Evolutionary conservation across 164 flowering plant genomes (phyloP).

Genomic region (Stephania yunnanensis): DNA sequence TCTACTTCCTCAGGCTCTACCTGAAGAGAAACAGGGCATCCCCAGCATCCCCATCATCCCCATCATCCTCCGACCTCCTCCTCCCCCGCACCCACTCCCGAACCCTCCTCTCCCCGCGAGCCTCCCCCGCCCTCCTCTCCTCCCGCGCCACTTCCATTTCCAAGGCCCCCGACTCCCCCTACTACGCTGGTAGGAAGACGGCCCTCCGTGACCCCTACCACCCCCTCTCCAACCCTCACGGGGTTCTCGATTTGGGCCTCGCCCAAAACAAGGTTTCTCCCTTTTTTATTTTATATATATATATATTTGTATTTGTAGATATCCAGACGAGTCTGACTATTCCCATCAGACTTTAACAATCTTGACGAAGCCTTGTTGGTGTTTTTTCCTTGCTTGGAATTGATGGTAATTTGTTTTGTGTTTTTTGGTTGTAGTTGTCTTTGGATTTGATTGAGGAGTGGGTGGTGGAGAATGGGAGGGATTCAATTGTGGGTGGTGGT

Average conservation of each 20-base stretch:
- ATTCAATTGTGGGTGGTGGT: slow-evolving; percentile 29
- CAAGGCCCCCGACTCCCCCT: slow-evolving; percentile 41
- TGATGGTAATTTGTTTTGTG: neutral
- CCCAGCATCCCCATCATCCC: slow-evolving; percentile 16
- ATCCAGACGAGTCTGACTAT: too few relatives aligned
- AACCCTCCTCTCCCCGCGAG: slow-evolving; percentile 46
- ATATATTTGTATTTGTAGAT: too few relatives aligned
- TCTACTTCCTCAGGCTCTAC: slow-evolving; percentile 80
- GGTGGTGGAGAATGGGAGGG: slow-evolving; percentile 47
- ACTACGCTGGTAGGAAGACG: slow-evolving; percentile 43
- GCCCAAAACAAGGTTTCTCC: slow-evolving; percentile 40
- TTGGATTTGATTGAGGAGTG: slow-evolving; percentile 73
- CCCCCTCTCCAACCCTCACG: slow-evolving; percentile 53
- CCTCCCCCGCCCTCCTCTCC: slow-evolving; percentile 49
- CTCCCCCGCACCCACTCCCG: slow-evolving; percentile 48
- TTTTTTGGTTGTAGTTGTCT: slow-evolving; percentile 47
- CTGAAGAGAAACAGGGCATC: slow-evolving; percentile 51
- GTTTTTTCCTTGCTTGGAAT: slow-evolving; percentile 7
- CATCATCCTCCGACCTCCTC: slow-evolving; percentile 33
- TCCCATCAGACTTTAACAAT: too few relatives aligned
- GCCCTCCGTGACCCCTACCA: slow-evolving; percentile 58
- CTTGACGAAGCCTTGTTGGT: slow-evolving; percentile 7
- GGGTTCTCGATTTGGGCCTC: slow-evolving; percentile 78
- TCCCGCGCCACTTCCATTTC: slow-evolving; percentile 47
- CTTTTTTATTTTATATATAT: too few relatives aligned